phyloP scores from a whole-genome alignment of 73 alveolate species.

The Tetrahymena thermophila region DNA sequence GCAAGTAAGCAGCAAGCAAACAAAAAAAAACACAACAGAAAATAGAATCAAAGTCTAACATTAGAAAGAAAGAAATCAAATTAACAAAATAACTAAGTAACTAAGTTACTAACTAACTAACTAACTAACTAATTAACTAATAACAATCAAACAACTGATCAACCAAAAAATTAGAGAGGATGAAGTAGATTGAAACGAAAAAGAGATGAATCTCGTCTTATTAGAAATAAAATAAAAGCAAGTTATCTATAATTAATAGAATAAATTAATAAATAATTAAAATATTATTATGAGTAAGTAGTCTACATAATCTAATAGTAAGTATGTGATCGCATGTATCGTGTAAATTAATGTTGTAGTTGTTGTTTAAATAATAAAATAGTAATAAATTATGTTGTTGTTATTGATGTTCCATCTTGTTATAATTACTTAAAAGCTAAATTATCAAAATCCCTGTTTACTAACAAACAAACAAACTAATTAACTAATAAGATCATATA shows the following conservation, averaged over 20 bases:
- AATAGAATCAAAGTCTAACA: neutral
- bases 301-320: neutral
- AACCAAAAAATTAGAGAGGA: neutral
- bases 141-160: neutral
- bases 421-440: neutral
- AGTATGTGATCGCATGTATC: neutral
- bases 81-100: too few relatives aligned
- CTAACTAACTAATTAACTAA: too few relatives aligned
- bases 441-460: neutral
- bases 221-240: neutral
- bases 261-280: neutral
- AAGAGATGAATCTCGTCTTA: neutral
- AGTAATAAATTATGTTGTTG: neutral
- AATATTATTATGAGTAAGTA: neutral
- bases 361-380: neutral
- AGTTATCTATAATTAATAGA: neutral
- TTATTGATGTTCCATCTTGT: neutral
- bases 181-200: neutral
- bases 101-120: too few relatives aligned
- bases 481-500: neutral
- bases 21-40: neutral
- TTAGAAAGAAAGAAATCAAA: neutral
- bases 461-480: neutral
- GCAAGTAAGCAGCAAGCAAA: neutral
- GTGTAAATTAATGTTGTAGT: neutral